phyloP scores from a whole-genome alignment of 768 basidiomycete species.

The Kwoniella mangroviensis region DNA sequence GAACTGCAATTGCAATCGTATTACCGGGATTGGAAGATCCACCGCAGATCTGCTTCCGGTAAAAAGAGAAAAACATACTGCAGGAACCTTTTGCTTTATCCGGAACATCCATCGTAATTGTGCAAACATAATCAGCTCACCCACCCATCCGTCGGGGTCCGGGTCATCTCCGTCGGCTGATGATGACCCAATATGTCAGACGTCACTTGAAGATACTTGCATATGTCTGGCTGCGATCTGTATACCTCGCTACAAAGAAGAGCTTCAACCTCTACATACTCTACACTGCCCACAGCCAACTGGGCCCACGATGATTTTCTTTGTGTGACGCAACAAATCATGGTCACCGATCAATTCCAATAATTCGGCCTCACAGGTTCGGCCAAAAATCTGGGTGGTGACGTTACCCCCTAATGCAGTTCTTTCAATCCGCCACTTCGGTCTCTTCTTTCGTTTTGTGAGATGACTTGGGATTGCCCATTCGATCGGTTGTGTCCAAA shows the following conservation, averaged over 20 bases:
- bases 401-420: background rate
- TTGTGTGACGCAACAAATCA: background rate
- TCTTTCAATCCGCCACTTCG: background rate
- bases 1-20: too few species aligned
- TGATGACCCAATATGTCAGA: too few species aligned
- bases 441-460: background rate
- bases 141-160: too few species aligned
- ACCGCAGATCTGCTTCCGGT: background rate
- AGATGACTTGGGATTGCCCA: background rate
- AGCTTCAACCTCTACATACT: too few species aligned
- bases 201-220: too few species aligned
- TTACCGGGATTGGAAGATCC: too few species aligned
- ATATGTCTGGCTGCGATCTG: too few species aligned
- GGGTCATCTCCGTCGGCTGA: too few species aligned
- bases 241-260: too few species aligned
- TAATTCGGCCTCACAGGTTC: background rate
- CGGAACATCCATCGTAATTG: background rate
- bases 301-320: too few species aligned
- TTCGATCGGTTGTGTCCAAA: too few species aligned
- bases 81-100: background rate
- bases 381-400: background rate
- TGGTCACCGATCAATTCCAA: background rate
- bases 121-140: background rate
- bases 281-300: too few species aligned
- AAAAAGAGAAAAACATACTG: background rate